These are phyloP conservation scores for Psilocybe sp. DNA, from an alignment of 768 basidiomycete genomes.

Conservation along the genomic window DNA sequence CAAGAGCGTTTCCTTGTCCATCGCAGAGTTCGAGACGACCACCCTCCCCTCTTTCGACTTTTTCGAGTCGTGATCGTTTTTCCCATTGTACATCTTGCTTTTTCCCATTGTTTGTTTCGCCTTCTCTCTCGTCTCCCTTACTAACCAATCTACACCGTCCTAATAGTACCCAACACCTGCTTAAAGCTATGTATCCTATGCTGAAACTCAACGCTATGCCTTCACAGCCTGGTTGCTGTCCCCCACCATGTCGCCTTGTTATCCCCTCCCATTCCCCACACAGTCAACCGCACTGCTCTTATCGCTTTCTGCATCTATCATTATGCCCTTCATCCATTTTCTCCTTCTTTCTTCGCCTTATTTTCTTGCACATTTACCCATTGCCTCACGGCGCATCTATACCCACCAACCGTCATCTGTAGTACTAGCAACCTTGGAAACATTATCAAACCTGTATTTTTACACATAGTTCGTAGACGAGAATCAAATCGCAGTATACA, in stretches of 20 bases:
- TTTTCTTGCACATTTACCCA: neutral
- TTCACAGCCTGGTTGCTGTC: neutral
- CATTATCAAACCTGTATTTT: neutral
- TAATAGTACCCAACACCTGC: neutral
- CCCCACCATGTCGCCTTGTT: neutral
- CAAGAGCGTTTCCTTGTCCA: too few relatives aligned
- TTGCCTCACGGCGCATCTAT: neutral
- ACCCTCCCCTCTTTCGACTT: too few relatives aligned
- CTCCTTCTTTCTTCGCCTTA: neutral
- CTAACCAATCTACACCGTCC: too few relatives aligned
- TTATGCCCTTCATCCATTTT: neutral
- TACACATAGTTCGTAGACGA: neutral
- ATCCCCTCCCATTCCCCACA: neutral
- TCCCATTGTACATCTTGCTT: too few relatives aligned
- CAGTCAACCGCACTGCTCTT: neutral
- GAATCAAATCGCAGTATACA: neutral
- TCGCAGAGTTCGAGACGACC: too few relatives aligned
- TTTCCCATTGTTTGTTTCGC: too few relatives aligned
- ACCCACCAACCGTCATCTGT: neutral
- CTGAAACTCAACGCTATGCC: neutral
- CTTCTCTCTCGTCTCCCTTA: too few relatives aligned
- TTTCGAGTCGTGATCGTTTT: too few relatives aligned
- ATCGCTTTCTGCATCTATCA: neutral
- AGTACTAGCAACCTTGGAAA: too few relatives aligned
- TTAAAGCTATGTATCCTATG: neutral